These are phyloP conservation scores for Pseudocercospora ulei DNA, from an alignment of 2,329 filamentous ascomycete genomes.

Conservation along the genomic window DNA sequence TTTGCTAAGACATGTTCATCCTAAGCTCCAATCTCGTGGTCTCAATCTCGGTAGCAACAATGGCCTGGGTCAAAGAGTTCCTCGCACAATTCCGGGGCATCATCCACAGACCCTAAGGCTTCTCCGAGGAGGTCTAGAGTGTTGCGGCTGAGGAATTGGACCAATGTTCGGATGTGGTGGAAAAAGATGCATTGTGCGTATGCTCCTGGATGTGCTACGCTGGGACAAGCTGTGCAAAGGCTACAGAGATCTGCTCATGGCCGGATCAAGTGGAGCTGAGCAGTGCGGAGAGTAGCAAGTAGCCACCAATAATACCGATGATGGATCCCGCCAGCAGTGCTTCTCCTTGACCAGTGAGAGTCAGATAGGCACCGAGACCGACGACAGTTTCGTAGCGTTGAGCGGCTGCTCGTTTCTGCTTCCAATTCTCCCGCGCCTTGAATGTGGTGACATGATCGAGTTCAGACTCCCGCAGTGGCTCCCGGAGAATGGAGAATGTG, in stretches of 20 bases:
- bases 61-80: conserved; percentile 37
- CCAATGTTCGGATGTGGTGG: conserved; percentile 33
- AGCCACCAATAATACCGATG: conserved; percentile 30
- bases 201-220: background rate
- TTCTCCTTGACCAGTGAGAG: conserved; percentile 41
- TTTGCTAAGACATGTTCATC: conserved; percentile 60
- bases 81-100: conserved; percentile 50
- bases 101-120: too few species aligned
- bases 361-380: conserved; percentile 50
- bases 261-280: conserved; percentile 8
- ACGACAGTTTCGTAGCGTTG: conserved; percentile 51
- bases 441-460: conserved; percentile 11
- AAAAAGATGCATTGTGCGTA: background rate
- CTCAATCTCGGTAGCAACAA: conserved; percentile 45
- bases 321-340: conserved; percentile 32
- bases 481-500: conserved; percentile 53
- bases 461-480: conserved; percentile 20
- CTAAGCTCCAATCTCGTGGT: conserved; percentile 51
- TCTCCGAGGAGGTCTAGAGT: conserved; percentile 55
- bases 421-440: conserved; percentile 44
- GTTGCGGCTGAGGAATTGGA: conserved; percentile 50
- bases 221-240: background rate
- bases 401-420: conserved; percentile 44
- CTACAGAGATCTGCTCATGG: background rate
- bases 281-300: conserved; percentile 20